These are phyloP conservation scores for Prinsepia uniflora DNA, from an alignment of 306 rosid genomes.

Conservation along the genomic window DNA sequence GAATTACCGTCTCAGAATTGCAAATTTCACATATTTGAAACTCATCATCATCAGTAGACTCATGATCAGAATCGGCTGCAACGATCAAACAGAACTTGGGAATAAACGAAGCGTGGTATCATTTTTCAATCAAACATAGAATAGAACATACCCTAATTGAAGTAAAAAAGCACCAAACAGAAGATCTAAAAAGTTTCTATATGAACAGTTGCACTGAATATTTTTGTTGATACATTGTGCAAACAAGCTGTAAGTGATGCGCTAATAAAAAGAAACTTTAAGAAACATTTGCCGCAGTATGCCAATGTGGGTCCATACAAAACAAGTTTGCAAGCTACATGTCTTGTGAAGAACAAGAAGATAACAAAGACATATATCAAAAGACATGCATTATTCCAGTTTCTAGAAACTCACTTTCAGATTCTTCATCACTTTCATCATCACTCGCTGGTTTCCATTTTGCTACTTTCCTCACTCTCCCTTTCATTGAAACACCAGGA, in stretches of 20 bases:
- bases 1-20: conserved; percentile 70
- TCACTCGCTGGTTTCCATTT: conserved; percentile 81
- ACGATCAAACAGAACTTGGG: conserved; percentile 27
- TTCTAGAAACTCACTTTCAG: conserved; percentile 63
- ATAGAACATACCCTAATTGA: not conserved
- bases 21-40: conserved; percentile 94
- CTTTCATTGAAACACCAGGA: conserved; percentile 84
- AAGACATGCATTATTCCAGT: conserved; percentile 26
- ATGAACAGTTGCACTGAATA: conserved; percentile 1
- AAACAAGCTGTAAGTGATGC: not conserved
- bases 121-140: conserved; percentile 13
- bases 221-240: not conserved
- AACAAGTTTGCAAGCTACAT: not conserved
- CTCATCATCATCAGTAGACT: conserved; percentile 90
- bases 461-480: conserved; percentile 88
- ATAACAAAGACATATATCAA: conserved; percentile 6
- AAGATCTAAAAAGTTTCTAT: not conserved
- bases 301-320: not conserved
- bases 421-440: conserved; percentile 82
- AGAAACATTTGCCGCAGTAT: not conserved
- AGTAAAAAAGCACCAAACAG: not conserved
- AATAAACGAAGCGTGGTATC: conserved; percentile 14
- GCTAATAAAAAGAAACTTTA: not conserved
- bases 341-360: not conserved
- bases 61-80: conserved; percentile 92